Conservation (phyloP, 495 filamentous ascomycete species). For the Entonaema liquescens region DNA sequence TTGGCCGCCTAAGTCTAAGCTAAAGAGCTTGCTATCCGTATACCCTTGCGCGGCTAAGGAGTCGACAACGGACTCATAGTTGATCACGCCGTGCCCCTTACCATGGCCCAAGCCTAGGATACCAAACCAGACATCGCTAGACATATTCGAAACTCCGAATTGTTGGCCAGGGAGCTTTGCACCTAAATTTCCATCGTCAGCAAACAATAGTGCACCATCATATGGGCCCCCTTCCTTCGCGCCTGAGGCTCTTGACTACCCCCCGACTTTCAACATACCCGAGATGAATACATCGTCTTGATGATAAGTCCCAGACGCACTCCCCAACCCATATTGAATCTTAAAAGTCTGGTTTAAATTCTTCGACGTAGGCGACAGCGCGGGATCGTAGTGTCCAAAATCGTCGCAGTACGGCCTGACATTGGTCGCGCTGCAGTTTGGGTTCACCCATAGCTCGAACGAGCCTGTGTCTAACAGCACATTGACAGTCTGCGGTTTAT, state of each 20-base stretch:
- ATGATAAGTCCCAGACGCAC: slow-evolving; percentile 42
- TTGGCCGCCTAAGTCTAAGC: slow-evolving; percentile 66
- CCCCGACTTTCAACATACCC: slow-evolving; percentile 27
- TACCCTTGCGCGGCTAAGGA: slow-evolving; percentile 66
- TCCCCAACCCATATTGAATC: slow-evolving; percentile 50
- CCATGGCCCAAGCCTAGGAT: slow-evolving; percentile 78
- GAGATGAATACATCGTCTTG: slow-evolving; percentile 51
- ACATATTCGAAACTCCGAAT: slow-evolving; percentile 53
- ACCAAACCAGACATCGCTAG: slow-evolving; percentile 62
- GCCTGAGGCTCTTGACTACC: neutral
- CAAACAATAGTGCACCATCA: neutral
- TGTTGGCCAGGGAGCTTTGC: slow-evolving; percentile 49
- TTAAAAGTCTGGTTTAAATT: slow-evolving; percentile 32
- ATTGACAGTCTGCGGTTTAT: slow-evolving; percentile 45
- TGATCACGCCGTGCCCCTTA: slow-evolving; percentile 49
- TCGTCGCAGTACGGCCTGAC: slow-evolving; percentile 38
- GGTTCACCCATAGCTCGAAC: slow-evolving; percentile 58
- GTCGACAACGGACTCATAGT: slow-evolving; percentile 75
- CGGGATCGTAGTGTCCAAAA: slow-evolving; percentile 48
- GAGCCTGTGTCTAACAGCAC: slow-evolving; percentile 58
- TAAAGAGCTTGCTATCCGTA: slow-evolving; percentile 77
- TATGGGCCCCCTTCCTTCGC: neutral
- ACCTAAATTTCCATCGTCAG: slow-evolving; percentile 34
- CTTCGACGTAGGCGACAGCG: slow-evolving; percentile 45
- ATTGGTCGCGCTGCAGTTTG: slow-evolving; percentile 45